These are phyloP conservation scores for Bacidia rubella DNA, from an alignment of 495 filamentous ascomycete genomes.

Conservation along the genomic window DNA sequence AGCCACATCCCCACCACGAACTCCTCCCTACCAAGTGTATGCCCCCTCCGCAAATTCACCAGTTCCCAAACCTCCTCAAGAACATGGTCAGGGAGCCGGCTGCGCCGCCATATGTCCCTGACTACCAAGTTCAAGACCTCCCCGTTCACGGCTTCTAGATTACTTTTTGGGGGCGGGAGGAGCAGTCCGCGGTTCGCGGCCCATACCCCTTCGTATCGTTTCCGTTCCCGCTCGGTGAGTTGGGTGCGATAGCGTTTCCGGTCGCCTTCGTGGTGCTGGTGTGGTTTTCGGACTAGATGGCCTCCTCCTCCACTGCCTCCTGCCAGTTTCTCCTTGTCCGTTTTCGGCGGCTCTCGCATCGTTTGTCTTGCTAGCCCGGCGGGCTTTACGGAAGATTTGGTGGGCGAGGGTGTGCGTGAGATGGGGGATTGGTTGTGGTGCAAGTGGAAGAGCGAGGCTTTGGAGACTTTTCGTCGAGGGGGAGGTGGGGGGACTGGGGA, in stretches of 20 bases:
- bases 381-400: constrained; percentile 42
- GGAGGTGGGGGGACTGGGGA: constrained; percentile 34
- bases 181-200: constrained; percentile 77
- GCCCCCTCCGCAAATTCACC: constrained; percentile 51
- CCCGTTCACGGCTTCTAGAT: constrained; percentile 15
- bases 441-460: constrained; percentile 28
- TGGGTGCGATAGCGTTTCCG: constrained; percentile 71
- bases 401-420: constrained; percentile 42
- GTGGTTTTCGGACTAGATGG: constrained; percentile 44
- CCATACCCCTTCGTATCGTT: constrained; percentile 94
- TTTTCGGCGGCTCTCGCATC: constrained; percentile 48
- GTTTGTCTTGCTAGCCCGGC: constrained; percentile 13
- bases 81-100: constrained; percentile 49
- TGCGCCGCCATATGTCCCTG: constrained; percentile 75
- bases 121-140: constrained; percentile 67
- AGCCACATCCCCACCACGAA: constrained; percentile 96
- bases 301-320: no score
- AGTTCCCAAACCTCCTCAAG: constrained; percentile 77
- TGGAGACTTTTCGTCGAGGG: constrained; percentile 36
- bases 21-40: constrained; percentile 57
- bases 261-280: constrained; percentile 82
- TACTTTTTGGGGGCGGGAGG: constrained; percentile 24
- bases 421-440: constrained; percentile 23
- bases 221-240: constrained; percentile 64
- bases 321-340: constrained; percentile 41